phyloP scores from a whole-genome alignment of 1,284 basidiomycete genomes.

The Moesziomyces aphidis region DNA sequence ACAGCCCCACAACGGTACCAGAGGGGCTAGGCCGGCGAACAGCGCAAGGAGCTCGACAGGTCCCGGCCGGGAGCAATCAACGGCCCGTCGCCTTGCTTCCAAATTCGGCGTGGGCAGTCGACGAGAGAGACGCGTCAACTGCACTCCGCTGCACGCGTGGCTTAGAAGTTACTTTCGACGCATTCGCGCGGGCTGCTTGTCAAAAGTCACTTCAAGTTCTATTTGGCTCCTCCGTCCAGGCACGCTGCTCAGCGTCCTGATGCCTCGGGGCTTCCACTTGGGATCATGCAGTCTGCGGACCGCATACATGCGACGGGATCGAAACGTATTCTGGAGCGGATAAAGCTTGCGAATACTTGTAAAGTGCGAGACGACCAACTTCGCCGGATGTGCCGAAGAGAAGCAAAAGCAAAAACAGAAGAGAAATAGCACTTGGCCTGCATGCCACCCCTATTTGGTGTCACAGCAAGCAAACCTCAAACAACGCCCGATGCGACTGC shows the following conservation, averaged over 20 bases:
- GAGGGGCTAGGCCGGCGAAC: too few relatives aligned
- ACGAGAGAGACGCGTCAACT: conserved; percentile 11
- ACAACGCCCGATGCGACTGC: not conserved
- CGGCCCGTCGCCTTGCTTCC: conserved; percentile 4
- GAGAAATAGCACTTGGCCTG: conserved; percentile 3
- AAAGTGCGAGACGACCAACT: not conserved
- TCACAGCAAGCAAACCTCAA: not conserved
- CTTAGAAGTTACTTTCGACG: conserved; percentile 28
- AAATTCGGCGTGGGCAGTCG: conserved; percentile 19
- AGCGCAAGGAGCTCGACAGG: not conserved
- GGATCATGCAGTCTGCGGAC: not conserved
- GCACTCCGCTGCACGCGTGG: not conserved
- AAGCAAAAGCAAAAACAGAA: not conserved
- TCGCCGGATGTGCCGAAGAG: not conserved
- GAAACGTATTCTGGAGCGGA: not conserved
- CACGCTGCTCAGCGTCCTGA: not conserved
- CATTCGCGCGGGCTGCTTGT: conserved; percentile 2
- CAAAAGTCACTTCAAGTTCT: conserved; percentile 3
- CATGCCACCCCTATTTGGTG: conserved; percentile 29
- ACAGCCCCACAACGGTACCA: too few relatives aligned
- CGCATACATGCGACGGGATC: not conserved
- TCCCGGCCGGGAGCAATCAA: not conserved
- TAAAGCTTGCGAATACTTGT: not conserved
- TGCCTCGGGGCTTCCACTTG: too few relatives aligned
- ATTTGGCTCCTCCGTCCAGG: not conserved